These are phyloP conservation scores for Phlebopus sp. DNA, from an alignment of 1,284 basidiomycete species.

Conservation along the genomic window DNA sequence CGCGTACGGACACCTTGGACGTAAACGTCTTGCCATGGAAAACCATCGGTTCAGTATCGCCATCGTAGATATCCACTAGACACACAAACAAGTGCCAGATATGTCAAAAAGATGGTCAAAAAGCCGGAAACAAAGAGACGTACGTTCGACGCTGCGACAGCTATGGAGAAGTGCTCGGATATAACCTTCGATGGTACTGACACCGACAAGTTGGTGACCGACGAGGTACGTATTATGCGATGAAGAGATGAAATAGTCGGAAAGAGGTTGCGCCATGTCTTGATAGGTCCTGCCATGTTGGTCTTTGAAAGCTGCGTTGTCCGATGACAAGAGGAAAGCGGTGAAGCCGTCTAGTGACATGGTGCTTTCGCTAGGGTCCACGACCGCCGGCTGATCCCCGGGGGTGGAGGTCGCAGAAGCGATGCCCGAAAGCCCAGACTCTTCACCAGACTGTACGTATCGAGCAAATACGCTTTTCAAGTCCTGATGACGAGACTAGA, in stretches of 20 bases:
- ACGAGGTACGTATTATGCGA: slow-evolving; percentile 98
- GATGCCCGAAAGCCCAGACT: background rate
- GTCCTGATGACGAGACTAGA: slow-evolving; percentile 48
- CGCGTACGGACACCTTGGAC: slow-evolving; percentile 79
- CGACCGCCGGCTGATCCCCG: background rate
- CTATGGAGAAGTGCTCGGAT: slow-evolving; percentile 89
- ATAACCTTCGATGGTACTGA: slow-evolving; percentile 94
- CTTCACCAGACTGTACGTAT: slow-evolving; percentile 37
- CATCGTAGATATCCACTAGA: slow-evolving; percentile 94
- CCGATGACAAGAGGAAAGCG: slow-evolving; percentile 70
- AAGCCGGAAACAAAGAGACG: slow-evolving; percentile 35
- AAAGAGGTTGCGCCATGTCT: slow-evolving; percentile 80
- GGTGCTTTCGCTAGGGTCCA: slow-evolving; percentile 25
- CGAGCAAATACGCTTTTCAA: slow-evolving; percentile 55
- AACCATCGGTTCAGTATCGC: slow-evolving; percentile 78
- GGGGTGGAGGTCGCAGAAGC: slow-evolving; percentile 8
- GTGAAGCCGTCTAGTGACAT: slow-evolving; percentile 67
- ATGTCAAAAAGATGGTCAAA: slow-evolving; percentile 5
- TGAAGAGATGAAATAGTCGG: slow-evolving; percentile 90
- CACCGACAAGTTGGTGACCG: slow-evolving; percentile 90
- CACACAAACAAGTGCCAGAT: slow-evolving; percentile 1
- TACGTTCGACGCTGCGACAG: slow-evolving; percentile 90
- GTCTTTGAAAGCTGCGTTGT: slow-evolving; percentile 58
- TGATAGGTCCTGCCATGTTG: slow-evolving; percentile 45
- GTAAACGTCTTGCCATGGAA: slow-evolving; percentile 95